Conservation (phyloP, 2,329 filamentous ascomycete species). For the Chaetomiaceae sp. region DNA sequence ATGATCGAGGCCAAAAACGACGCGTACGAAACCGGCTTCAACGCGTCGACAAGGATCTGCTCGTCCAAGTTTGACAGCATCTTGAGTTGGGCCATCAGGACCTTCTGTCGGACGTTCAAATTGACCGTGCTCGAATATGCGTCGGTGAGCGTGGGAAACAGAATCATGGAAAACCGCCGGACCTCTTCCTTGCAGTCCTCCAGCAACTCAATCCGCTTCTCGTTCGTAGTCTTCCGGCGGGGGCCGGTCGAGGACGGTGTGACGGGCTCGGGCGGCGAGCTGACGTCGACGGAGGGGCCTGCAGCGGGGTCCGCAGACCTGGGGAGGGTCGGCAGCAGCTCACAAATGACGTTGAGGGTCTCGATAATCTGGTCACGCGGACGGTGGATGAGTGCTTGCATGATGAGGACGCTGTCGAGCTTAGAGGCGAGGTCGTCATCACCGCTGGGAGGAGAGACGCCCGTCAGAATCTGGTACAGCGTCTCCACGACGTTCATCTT, state of each 20-base stretch:
- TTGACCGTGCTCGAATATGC: conserved; percentile 98
- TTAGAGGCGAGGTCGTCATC: conserved; percentile 74
- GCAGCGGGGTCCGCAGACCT: conserved; percentile 41
- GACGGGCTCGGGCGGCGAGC: conserved; percentile 34
- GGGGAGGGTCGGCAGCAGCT: conserved; percentile 74
- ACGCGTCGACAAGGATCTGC: conserved; percentile 73
- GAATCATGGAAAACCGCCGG: conserved; percentile 83
- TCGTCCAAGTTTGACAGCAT: conserved; percentile 95
- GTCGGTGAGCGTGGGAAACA: conserved; percentile 91
- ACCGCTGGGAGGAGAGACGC: conserved; percentile 81
- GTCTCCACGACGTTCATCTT: conserved; percentile 98
- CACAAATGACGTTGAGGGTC: conserved; percentile 94
- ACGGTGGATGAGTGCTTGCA: conserved; percentile 95
- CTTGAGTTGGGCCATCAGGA: conserved; percentile 90
- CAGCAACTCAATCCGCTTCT: conserved; percentile 76
- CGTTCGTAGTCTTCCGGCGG: conserved; percentile 56
- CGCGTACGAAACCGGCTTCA: conserved; percentile 85
- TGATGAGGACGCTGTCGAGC: conserved; percentile 93
- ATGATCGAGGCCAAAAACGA: conserved; percentile 93
- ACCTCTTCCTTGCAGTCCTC: conserved; percentile 80
- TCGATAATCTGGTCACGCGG: conserved; percentile 95
- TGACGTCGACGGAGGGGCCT: conserved; percentile 41
- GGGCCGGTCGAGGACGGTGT: conserved; percentile 36
- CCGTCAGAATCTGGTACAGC: conserved; percentile 92
- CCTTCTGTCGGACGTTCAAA: conserved; percentile 86